These are phyloP conservation scores for Eucalyptus pauciflora DNA, from an alignment of 345 rosid genomes.

Conservation along the genomic window DNA sequence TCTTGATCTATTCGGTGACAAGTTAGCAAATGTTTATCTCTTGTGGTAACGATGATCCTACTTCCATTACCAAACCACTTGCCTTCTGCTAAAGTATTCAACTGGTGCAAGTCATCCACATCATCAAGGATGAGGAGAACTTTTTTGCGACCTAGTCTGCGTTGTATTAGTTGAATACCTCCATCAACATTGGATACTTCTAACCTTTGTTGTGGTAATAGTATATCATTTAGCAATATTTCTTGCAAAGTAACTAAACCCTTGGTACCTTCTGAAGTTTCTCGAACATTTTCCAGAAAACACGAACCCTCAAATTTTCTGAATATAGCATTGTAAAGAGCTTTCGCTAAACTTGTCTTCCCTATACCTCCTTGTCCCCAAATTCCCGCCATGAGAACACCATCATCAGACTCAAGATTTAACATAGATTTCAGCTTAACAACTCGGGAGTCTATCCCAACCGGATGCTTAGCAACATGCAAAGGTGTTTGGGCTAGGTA, in stretches of 20 bases:
- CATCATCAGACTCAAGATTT: neutral
- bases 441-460: neutral
- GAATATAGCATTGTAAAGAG: neutral
- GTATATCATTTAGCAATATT: neutral
- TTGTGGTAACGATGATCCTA: neutral
- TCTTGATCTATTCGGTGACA: fast-evolving
- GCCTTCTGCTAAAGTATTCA: neutral
- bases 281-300: neutral
- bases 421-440: neutral
- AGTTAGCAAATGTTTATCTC: neutral
- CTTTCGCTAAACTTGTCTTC: neutral
- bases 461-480: too few relatives aligned
- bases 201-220: neutral
- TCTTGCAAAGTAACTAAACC: neutral
- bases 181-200: fast-evolving
- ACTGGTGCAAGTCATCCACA: neutral
- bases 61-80: neutral
- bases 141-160: neutral
- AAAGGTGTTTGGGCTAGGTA: too few relatives aligned
- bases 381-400: neutral
- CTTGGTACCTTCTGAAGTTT: neutral
- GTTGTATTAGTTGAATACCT: neutral
- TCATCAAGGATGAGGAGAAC: neutral
- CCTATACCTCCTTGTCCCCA: neutral
- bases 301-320: neutral